Conservation (phyloP, 352 stramenopile genomes). For the Poterioochromonas sp. region DNA sequence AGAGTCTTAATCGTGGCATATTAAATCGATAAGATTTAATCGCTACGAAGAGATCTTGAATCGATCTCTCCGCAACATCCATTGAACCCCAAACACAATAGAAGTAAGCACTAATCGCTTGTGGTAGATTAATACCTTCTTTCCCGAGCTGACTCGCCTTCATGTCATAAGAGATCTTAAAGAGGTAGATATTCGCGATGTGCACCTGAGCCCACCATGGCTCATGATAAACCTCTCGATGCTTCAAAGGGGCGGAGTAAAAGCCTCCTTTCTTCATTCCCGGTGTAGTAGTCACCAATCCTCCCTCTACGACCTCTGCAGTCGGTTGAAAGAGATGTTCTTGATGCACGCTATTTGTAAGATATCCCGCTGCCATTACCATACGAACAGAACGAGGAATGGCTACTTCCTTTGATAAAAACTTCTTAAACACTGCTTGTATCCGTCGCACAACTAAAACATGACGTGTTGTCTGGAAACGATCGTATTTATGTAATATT, state of each 20-base stretch:
- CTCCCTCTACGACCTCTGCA: too few relatives aligned
- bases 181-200: slow-evolving; percentile 38
- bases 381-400: slow-evolving; percentile 10
- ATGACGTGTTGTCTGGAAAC: background rate
- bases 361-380: slow-evolving; percentile 17
- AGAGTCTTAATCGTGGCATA: slow-evolving; percentile 6
- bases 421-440: background rate
- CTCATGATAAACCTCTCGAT: slow-evolving; percentile 12
- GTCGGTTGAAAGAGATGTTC: background rate
- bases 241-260: background rate
- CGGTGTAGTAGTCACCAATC: too few relatives aligned
- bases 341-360: background rate
- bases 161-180: slow-evolving; percentile 35
- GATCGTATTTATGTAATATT: background rate
- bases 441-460: slow-evolving; percentile 13
- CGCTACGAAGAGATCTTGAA: slow-evolving; percentile 44
- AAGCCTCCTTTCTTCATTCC: background rate
- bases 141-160: background rate
- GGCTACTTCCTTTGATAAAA: background rate
- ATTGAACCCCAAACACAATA: slow-evolving; percentile 23
- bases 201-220: slow-evolving; percentile 5
- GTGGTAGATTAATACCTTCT: slow-evolving; percentile 7
- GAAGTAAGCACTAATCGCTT: slow-evolving; percentile 30
- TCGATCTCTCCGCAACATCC: slow-evolving; percentile 33
- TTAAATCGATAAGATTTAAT: background rate